A percentile compares a stretch with the other conserved stretches of the same genome.
Conservation (phyloP, 345 rosid species). For the Anastatica hierochuntica region DNA sequence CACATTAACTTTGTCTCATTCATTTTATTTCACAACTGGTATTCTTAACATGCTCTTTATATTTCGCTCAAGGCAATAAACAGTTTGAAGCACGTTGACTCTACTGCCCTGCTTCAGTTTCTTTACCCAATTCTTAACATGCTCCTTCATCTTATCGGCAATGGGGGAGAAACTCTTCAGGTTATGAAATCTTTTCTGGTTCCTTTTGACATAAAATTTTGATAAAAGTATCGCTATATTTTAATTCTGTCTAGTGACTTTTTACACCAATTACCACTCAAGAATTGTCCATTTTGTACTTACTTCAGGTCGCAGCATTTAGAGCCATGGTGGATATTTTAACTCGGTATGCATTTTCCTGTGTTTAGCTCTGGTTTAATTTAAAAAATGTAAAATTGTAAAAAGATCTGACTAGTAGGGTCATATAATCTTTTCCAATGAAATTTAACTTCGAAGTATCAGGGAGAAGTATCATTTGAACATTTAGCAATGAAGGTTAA, state of each 20-base stretch:
- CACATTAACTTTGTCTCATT: conserved; percentile 8
- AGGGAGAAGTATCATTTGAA: not conserved
- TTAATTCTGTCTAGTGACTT: conserved; percentile 1
- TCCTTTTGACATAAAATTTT: not conserved
- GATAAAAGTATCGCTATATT: not conserved
- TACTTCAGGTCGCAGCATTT: conserved; percentile 94
- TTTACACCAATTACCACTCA: conserved; percentile 12
- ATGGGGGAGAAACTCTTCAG: conserved; percentile 99
- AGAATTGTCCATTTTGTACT: conserved; percentile 19
- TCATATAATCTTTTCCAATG: too few relatives aligned
- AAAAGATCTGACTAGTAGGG: too few relatives aligned
- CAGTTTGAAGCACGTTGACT: conserved; percentile 95
- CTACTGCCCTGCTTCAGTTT: conserved; percentile 96
- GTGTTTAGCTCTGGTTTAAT: not conserved
- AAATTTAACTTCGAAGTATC: too few relatives aligned
- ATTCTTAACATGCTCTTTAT: conserved; percentile 2
- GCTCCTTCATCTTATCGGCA: conserved; percentile 98
- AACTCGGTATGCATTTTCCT: conserved; percentile 50
- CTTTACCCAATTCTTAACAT: conserved; percentile 91
- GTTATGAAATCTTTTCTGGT: conserved; percentile 29
- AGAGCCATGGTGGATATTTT: conserved; percentile 98
- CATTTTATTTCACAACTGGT: not conserved
- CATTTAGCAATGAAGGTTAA: not conserved
- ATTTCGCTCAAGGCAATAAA: conserved; percentile 69
- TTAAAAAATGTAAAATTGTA: not conserved